Evolutionary conservation across 345 rosid genomes (phyloP).

Genomic region (Theobroma cacao): DNA sequence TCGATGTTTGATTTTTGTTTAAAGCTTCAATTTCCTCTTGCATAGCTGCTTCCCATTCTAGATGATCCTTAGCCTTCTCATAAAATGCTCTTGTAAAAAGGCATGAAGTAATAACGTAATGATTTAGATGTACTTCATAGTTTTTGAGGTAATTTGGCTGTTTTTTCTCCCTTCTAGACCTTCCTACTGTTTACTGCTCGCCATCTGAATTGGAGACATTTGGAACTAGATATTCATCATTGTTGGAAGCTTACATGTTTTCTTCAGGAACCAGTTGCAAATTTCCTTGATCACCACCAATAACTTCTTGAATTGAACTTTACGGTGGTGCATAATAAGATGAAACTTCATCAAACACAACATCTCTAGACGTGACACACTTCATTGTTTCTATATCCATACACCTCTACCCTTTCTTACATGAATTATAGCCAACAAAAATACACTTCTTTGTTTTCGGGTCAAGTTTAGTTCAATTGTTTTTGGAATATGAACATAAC

Average conservation of each 20-base stretch:
- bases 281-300: not conserved
- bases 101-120: not conserved
- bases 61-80: not conserved
- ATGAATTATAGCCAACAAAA: slow-evolving; percentile 16
- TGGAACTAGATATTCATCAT: not conserved
- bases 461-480: slow-evolving; percentile 9
- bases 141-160: not conserved
- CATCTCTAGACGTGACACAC: slow-evolving; percentile 4
- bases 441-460: slow-evolving; percentile 15
- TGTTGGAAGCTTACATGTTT: not conserved
- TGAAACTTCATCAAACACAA: slow-evolving; percentile 26
- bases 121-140: not conserved
- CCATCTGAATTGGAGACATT: too few relatives aligned
- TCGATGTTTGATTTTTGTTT: not conserved
- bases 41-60: too few relatives aligned
- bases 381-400: slow-evolving; percentile 14
- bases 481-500: slow-evolving; percentile 12
- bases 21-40: too few relatives aligned
- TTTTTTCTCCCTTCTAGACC: not conserved
- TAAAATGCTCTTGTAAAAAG: not conserved
- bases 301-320: not conserved
- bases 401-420: slow-evolving; percentile 15
- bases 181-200: too few relatives aligned
- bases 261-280: not conserved
- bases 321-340: not conserved